Conservation (phyloP, 116 monocot genomes). For the Dioscorea cayenensis region DNA sequence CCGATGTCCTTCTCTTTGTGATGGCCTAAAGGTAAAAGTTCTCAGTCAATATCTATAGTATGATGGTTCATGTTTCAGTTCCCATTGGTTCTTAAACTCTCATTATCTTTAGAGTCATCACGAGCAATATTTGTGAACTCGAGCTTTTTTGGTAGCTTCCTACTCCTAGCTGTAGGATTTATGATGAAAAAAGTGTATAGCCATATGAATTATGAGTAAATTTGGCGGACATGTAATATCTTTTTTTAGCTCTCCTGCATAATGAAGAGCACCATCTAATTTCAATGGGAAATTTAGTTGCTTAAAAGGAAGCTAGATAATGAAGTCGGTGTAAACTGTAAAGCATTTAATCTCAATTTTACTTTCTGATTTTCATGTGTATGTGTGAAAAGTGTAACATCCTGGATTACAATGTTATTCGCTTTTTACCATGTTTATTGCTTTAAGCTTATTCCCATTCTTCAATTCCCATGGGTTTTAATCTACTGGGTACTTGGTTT, state of each 20-base stretch:
- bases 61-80: no score
- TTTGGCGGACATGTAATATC: neutral
- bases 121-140: neutral
- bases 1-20: constrained; percentile 40
- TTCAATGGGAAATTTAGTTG: no score
- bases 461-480: neutral
- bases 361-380: no score
- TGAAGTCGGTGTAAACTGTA: no score
- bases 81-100: no score
- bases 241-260: neutral
- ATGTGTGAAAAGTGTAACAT: no score
- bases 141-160: neutral
- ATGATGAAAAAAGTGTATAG: neutral
- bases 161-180: neutral
- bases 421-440: no score
- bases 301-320: no score
- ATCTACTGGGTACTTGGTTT: neutral
- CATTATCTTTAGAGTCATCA: no score
- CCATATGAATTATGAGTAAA: neutral
- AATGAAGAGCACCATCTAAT: neutral
- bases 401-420: no score
- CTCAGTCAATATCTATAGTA: no score
- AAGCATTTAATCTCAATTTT: no score
- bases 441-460: neutral
- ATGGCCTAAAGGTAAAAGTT: constrained; percentile 48